Percentiles rank a stretch among this genome's conserved stretches.
phyloP scores from a whole-genome alignment of 2,329 filamentous ascomycete genomes.

The Canariomyces notabilis region DNA sequence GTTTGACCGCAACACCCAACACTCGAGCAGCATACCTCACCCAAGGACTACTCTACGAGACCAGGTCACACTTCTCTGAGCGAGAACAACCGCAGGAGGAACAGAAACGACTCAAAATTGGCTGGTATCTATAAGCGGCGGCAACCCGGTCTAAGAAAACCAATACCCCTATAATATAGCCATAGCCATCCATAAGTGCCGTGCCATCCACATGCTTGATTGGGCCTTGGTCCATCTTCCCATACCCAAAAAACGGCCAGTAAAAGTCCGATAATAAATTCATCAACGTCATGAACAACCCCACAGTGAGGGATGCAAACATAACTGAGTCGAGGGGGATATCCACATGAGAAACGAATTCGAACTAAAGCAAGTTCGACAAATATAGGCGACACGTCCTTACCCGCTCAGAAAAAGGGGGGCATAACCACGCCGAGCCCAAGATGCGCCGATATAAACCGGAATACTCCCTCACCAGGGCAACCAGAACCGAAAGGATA shows the following conservation, averaged over 20 bases:
- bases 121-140: conserved; percentile 17
- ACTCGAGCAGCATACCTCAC: no score
- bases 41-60: no score
- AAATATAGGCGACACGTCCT: conserved; percentile 1
- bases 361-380: not conserved
- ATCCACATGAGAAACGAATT: not conserved
- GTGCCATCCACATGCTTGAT: not conserved
- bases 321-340: not conserved
- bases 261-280: no score
- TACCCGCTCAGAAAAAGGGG: not conserved
- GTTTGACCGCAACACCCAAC: no score
- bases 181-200: not conserved
- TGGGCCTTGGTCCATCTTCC: not conserved
- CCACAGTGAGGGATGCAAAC: not conserved
- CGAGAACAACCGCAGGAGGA: not conserved
- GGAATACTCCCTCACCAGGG: not conserved
- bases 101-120: conserved; percentile 1
- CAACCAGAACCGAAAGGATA: not conserved
- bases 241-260: no score
- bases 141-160: conserved; percentile 13
- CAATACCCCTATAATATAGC: not conserved
- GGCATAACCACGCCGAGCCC: not conserved
- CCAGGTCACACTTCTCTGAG: not conserved
- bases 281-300: conserved; percentile 10
- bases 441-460: conserved; percentile 7